A percentile compares a stretch with the other conserved stretches of the same genome.
phyloP scores from a whole-genome alignment of 352 stramenopile genomes.

The Phytophthora citricola region DNA sequence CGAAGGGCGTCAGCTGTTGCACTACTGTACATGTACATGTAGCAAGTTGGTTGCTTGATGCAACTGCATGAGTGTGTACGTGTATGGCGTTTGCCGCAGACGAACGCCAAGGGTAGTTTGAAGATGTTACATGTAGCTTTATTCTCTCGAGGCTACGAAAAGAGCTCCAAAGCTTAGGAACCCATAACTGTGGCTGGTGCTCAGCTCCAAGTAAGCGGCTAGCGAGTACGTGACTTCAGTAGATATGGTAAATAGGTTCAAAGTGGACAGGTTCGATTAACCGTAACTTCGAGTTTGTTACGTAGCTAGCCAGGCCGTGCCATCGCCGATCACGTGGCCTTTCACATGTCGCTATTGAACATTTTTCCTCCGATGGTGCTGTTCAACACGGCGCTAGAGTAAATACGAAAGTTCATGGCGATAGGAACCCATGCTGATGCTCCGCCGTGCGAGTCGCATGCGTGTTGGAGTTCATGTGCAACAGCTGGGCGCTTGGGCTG shows the following conservation, averaged over 20 bases:
- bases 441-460: slow-evolving; percentile 15
- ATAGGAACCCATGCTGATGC: slow-evolving; percentile 17
- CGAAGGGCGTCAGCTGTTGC: slow-evolving; percentile 13
- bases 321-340: slow-evolving; percentile 33
- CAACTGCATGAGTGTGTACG: background rate
- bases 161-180: too few relatives aligned
- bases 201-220: background rate
- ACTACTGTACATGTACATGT: background rate
- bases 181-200: background rate
- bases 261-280: slow-evolving; percentile 39
- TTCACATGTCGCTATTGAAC: slow-evolving; percentile 36
- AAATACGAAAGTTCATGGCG: slow-evolving; percentile 14
- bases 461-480: slow-evolving; percentile 28
- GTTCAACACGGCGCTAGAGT: slow-evolving; percentile 8
- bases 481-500: slow-evolving; percentile 32
- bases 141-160: too few relatives aligned
- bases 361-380: slow-evolving; percentile 18
- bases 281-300: slow-evolving; percentile 13
- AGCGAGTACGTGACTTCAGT: too few relatives aligned
- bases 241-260: slow-evolving; percentile 8
- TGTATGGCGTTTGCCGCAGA: background rate
- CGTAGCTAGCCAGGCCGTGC: slow-evolving; percentile 14
- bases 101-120: background rate
- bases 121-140: too few relatives aligned
- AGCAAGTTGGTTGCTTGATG: background rate